A percentile compares a stretch with the other conserved stretches of the same genome.
phyloP scores from a whole-genome alignment of 495 filamentous ascomycete species.

The Daldinia grandis region DNA sequence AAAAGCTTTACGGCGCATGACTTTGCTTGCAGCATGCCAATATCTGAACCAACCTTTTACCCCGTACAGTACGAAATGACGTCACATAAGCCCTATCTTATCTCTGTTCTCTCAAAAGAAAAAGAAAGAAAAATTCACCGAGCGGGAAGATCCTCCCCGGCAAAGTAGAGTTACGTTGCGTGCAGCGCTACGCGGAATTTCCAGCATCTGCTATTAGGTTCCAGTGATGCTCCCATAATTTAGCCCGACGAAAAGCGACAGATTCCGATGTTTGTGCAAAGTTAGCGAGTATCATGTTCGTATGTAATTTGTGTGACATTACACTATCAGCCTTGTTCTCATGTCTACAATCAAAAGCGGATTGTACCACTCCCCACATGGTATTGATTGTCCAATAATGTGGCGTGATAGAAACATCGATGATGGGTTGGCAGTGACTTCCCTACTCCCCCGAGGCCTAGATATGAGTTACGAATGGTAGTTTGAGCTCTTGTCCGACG shows the following conservation, averaged over 20 bases:
- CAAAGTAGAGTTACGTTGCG: conserved; percentile 10
- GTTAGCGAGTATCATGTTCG: neutral
- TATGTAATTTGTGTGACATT: conserved; percentile 36
- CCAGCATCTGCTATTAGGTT: conserved; percentile 32
- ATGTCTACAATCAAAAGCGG: conserved; percentile 1
- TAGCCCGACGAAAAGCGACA: conserved; percentile 33
- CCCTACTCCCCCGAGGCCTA: conserved; percentile 12
- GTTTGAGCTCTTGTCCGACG: conserved; percentile 11
- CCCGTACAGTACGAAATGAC: conserved; percentile 31
- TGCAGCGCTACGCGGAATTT: conserved; percentile 20
- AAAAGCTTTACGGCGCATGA: conserved; percentile 26
- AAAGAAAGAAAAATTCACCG: neutral
- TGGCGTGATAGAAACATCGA: neutral
- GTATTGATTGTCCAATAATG: conserved; percentile 32
- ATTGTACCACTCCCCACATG: conserved; percentile 23
- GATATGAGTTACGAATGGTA: conserved; percentile 19
- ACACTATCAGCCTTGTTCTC: conserved; percentile 40
- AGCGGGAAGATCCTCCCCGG: neutral
- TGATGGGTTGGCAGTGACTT: conserved; percentile 26
- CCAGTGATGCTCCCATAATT: conserved; percentile 6
- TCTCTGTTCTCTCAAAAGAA: neutral
- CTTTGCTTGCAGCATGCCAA: conserved; percentile 18
- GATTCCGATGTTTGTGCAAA: conserved; percentile 1
- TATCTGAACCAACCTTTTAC: neutral
- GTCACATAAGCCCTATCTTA: conserved; percentile 25